Evolutionary conservation across 805 yeast species (phyloP), one percentile per base, ranked within the genome.

Genomic region (Candida lessepsii): DNA sequence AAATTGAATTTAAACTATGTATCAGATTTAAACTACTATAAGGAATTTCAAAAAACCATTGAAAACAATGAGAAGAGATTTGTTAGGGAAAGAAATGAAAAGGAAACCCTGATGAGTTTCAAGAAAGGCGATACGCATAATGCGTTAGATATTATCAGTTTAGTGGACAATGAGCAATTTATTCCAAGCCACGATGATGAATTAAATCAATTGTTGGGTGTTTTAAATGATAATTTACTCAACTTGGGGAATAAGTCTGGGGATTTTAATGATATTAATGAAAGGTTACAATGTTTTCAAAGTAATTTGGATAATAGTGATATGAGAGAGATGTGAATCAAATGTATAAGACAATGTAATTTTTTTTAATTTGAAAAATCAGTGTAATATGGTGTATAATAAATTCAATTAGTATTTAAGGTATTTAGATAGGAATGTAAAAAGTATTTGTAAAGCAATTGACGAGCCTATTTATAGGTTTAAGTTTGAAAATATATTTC

Each of bases 21-120:
- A 33, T 61, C 56, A 57, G 75, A 69, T 47, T 42, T 45, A 20
- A 49, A 48, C 33, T 66, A 69, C 40, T 54, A 65, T 35, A 45
- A 45, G 10, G 65, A 65, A 29, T 60, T 65, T 44, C 53, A 50
- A 38, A 52, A 53, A 35, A 53, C 58, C 3, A 50, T 53, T 2
- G 37, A 32, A 3, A 38, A 29, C 7, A 46, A 54, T 18, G 37
- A 45, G 19, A 11, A 18, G n/a, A 53, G 47, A 30, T 41, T 56
- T 50, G 28, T 34, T 9, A 16, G 34, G 3, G 54, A 52, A 16
- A 31, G 41, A 24, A 9, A 9, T 3, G 28, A 38, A 14, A 18
- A 15, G 23, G 33, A 28, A 23, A 3, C 17, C 2, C 14, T 20
- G 17, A 29, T 37, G 38, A 28, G 15, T 10, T 13, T 21, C 11